Evolutionary conservation across 1,139 yeast species (phyloP).

Genomic region (Kurtzmaniella natalensis): DNA sequence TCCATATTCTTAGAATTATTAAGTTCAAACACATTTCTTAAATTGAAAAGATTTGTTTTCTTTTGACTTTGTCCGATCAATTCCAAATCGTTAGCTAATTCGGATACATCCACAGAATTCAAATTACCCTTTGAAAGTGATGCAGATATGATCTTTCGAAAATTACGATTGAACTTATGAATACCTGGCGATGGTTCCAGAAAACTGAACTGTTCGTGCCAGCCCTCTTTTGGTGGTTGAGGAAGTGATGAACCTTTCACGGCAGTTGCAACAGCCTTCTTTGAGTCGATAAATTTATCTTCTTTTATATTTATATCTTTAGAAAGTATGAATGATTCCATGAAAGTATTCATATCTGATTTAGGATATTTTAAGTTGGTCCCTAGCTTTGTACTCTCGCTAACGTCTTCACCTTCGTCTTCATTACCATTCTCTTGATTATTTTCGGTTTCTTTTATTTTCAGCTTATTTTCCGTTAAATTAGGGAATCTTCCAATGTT

Average conservation of each 20-base stretch:
- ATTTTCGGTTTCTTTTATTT: conserved; percentile 1
- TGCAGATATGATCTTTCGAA: conserved; percentile 21
- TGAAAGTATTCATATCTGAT: conserved; percentile 14
- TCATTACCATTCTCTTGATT: conserved; percentile 7
- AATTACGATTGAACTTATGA: conserved; percentile 22
- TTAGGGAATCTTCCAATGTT: conserved; percentile 58
- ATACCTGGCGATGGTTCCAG: conserved; percentile 28
- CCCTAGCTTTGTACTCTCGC: conserved; percentile 5
- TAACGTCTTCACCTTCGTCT: conserved; percentile 5
- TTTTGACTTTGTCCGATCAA: conserved; percentile 25
- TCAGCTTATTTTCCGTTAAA: conserved; percentile 21
- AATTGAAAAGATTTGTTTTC: conserved; percentile 26
- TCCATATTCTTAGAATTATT: conserved; percentile 12
- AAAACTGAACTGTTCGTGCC: conserved; percentile 8
- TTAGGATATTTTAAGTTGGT: conserved; percentile 9
- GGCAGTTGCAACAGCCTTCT: conserved; percentile 8
- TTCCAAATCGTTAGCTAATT: conserved; percentile 20
- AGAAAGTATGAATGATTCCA: conserved; percentile 26
- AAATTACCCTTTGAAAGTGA: conserved; percentile 18
- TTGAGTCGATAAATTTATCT: conserved; percentile 9
- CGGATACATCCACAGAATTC: conserved; percentile 12
- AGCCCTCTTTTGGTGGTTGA: background rate
- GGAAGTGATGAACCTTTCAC: background rate
- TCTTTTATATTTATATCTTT: conserved; percentile 19
- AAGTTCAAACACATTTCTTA: conserved; percentile 24